Base-by-base conservation (phyloP, 2,329 filamentous ascomycete genomes). In the Colletotrichum musicola region DNA sequence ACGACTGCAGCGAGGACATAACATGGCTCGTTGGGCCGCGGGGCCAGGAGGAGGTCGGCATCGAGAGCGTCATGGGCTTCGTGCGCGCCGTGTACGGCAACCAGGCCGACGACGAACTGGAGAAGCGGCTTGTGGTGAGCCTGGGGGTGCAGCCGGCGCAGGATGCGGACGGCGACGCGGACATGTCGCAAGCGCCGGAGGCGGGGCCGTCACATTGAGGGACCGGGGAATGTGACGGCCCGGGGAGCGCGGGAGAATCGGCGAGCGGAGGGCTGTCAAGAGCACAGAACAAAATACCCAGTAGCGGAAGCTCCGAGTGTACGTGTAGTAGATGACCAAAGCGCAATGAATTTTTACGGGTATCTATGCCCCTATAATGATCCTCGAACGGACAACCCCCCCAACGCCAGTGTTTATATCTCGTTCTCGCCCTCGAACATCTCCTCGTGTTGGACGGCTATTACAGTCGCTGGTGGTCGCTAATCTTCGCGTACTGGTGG, bases 1-100 rank as follows among this genome's bases (percentile, higher is more conserved):
- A 83, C 35, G 89, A 89, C 1, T 93, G 92, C 27, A 93, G 97
- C 44, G 90, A 95, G 71, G 85, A 88, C 2, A 85, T 94, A 7
- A 94, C 93, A 55, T 99, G 93, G 86, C 88, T 92, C 64, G 88
- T 98, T 14, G 96, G 96, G 0, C 92, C 94, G 6, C 87, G 96
- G 22, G 95, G 93, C 6, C 96, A 92, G 79, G 85, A 95, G 7
- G 96, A 98, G 79, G 88, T 98, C 42, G 93, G 92, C 0, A 84
- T 90, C n/a, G 86, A 89, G 57, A 93, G 92, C 0, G 92, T 96
- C 13, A 88, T 90, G 18, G 90, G 89, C 0, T 80, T 98, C 71
- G 89, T 94, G 4, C 81, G 88, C 76, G 79, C 85, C 62, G 83
- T 91, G 0, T 92, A 89, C 76, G 88, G 85, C 1, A 82, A 83